Evolutionary conservation across 2,329 filamentous ascomycete species (phyloP), one percentile per base, ranked within the genome.

Genomic region (Aspergillus ustus): DNA sequence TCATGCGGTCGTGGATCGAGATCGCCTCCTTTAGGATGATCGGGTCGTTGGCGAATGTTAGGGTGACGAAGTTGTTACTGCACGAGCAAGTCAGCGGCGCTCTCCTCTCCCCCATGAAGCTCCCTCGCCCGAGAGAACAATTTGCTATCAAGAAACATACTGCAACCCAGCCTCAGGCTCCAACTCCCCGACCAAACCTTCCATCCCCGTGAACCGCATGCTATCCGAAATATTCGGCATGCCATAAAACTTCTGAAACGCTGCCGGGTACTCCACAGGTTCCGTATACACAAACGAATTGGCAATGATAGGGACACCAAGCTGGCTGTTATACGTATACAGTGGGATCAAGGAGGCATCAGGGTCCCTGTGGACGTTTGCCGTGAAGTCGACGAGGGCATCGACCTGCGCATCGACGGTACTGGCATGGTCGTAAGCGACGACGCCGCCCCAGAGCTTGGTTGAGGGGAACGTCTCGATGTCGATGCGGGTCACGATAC

Each of bases 261-360:
- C 63, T 17, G 29, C 22, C 2, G 61, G 63, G 29, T 57, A 59
- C 6, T 56, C 19, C 8, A 61, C 56, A 1, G 61, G 63, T 31
- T 59, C 57, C 9, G 65, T 66, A 37, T 62, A 62, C 11, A 61
- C 49, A 11, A 61, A n/a, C 9, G 52, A 46, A 29, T 46, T 61
- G 7, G 17, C 34, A 28, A 64, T 53, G 50, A 66, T 13, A 22
- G 56, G 37, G 43, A 25, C 17, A 43, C 68, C 61, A 52, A 69
- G 62, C 51, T 62, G 49, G 31, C 69, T 55, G 63, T 62, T 54
- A n/a, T 66, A 65, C 78, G 76, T 13, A 75, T 75, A 64, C 68
- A 71, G 7, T 74, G 84, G 22, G 83, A 84, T 63, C 66, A 46
- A 48, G 52, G 64, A 64, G 2, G 66, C 66, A 50, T 65, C 60